Base-by-base conservation (phyloP, 768 basidiomycete species). In the Pisolithus orientalis region DNA sequence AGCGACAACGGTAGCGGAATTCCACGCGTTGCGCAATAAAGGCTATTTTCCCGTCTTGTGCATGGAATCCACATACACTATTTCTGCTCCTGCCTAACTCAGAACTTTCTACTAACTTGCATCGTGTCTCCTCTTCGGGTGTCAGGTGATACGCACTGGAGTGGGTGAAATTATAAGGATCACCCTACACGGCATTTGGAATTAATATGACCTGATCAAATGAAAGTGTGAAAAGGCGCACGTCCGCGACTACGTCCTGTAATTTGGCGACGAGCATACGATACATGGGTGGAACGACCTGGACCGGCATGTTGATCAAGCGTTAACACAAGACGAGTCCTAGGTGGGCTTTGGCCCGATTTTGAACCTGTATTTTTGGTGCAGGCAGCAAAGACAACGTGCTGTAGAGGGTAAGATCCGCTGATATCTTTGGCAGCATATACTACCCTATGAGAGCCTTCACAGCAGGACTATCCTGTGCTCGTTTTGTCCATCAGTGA, bases 291-390 rank as follows among this genome's bases (percentile, higher is more conserved):
- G 93, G 87, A 8, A 94, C 78, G 34, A 94, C 82, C 59, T 97
- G 91, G 10, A 93, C 86, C 0, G 95, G 95, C 84, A 99, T 94
- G 66, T 98, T 99, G 58, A 96, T 77, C 47, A 98, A 74, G 0
- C 96, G 78, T 66, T 96, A 92, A 57, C 85, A 88, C 57, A 99
- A 74, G 8, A 97, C 76, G 14, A 96, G 75, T 2, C 91, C 95
- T 43, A 95, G 80, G 56, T 87, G 81, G 14, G 74, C 72, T 37
- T 71, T 67, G 34, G 60, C 27, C 17, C 48, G 46, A 9, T 50
- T 10, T 1, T 40, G 39, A 4, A 65, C 44, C 37, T 25, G 38
- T 25, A 47, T 44, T 25, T 52, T 39, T 44, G 74, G 75, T 16
- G 73, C 74, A 52, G 88, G 78, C 6, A 87, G 72, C 9, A 67